Evolutionary conservation across 2,329 filamentous ascomycete genomes (phyloP).

Genomic region (Podosphaera leucotricha): DNA sequence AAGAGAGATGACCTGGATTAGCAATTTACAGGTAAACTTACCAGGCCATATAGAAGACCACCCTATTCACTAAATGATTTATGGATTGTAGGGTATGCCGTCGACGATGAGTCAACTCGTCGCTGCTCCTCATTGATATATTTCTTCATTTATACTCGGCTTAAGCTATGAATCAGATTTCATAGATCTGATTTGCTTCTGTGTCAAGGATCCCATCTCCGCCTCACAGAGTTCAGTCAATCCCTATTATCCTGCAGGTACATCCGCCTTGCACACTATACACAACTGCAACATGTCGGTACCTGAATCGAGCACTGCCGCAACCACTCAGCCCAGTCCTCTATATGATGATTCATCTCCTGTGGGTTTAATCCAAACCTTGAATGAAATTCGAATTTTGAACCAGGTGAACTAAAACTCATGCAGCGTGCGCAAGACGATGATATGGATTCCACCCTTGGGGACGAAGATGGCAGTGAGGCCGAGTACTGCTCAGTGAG

Average conservation of each 20-base stretch:
- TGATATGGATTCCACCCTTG: conserved; percentile 1
- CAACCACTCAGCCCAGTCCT: neutral
- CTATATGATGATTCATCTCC: neutral
- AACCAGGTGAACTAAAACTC: neutral
- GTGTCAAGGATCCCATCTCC: neutral
- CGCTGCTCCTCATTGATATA: neutral
- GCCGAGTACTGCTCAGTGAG: conserved; percentile 4
- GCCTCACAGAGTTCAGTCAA: neutral
- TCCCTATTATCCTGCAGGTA: neutral
- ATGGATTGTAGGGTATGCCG: neutral
- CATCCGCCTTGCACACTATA: neutral
- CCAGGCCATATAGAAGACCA: neutral
- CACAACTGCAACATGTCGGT: neutral
- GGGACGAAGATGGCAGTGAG: conserved; percentile 2
- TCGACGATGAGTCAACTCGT: neutral
- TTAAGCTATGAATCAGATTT: neutral
- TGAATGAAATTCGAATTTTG: neutral
- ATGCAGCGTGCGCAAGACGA: conserved; percentile 1
- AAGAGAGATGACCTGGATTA: neutral
- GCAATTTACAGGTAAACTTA: neutral
- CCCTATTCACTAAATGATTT: no score
- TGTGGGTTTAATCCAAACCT: neutral
- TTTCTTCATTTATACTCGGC: neutral
- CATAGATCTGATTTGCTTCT: neutral
- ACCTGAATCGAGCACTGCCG: neutral